Evolutionary conservation across 495 filamentous ascomycete species (phyloP).

Genomic region (Daldinia decipiens): DNA sequence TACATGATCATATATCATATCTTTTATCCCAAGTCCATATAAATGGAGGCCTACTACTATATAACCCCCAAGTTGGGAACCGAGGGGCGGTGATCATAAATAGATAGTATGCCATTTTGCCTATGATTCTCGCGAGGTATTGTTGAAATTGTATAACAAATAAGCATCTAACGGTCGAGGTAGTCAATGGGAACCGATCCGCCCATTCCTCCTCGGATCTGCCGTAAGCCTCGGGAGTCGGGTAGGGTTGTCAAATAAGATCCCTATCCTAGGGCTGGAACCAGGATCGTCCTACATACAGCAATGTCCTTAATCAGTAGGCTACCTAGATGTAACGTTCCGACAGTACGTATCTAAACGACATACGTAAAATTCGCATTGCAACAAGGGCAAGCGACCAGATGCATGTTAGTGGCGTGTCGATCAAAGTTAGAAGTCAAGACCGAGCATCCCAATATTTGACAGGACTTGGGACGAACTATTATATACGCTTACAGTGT

Average conservation of each 20-base stretch:
- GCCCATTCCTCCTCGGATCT: not conserved
- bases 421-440: not conserved
- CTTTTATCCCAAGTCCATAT: not conserved
- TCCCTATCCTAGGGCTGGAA: not conserved
- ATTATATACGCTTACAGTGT: not conserved
- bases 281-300: conserved; percentile 10
- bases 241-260: conserved; percentile 12
- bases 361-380: not conserved
- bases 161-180: not conserved
- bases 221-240: conserved; percentile 11
- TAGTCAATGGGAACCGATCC: not conserved
- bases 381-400: not conserved
- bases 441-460: not conserved
- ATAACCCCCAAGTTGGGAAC: not conserved
- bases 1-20: not conserved
- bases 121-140: not conserved
- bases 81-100: not conserved
- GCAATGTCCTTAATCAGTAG: not conserved
- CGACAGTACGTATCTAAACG: not conserved
- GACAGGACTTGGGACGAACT: not conserved
- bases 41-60: conserved; percentile 1
- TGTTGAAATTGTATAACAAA: not conserved
- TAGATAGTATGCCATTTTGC: not conserved
- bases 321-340: conserved; percentile 2
- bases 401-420: not conserved